Conservation (phyloP, 495 filamentous ascomycete species). For the Umbilicaria muhlenbergii region DNA sequence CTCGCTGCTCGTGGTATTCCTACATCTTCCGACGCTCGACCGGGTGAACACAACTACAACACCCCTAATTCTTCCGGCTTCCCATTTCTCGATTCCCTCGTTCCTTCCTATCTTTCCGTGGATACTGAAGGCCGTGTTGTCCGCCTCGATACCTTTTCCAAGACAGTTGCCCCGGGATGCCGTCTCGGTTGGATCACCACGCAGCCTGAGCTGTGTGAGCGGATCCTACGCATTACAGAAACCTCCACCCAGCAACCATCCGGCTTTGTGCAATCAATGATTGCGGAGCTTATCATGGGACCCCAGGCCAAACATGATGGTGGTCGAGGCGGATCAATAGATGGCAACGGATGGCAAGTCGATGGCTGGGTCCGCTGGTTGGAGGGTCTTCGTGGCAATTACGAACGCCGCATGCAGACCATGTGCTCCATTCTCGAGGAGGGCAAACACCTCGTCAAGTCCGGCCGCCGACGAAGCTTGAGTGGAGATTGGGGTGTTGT, state of each 20-base stretch:
- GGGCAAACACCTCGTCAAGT: slow-evolving; percentile 40
- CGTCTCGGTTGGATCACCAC: slow-evolving; percentile 69
- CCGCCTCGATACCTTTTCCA: slow-evolving; percentile 70
- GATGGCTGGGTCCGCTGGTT: slow-evolving; percentile 86
- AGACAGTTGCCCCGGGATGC: slow-evolving; percentile 64
- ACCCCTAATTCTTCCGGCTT: slow-evolving; percentile 48
- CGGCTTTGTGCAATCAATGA: slow-evolving; percentile 72
- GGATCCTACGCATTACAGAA: slow-evolving; percentile 56
- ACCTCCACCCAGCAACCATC: slow-evolving; percentile 66
- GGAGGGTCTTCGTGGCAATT: slow-evolving; percentile 59
- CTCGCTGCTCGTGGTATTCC: slow-evolving; percentile 19
- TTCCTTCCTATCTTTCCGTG: slow-evolving; percentile 57
- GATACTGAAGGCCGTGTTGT: slow-evolving; percentile 81
- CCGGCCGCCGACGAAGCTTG: slow-evolving; percentile 18
- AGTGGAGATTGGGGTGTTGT: slow-evolving; percentile 51
- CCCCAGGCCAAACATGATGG: slow-evolving; percentile 26
- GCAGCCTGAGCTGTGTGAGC: slow-evolving; percentile 61
- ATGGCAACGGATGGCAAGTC: slow-evolving; percentile 53
- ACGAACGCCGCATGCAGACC: slow-evolving; percentile 63
- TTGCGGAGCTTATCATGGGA: slow-evolving; percentile 64
- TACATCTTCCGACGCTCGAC: slow-evolving; percentile 5
- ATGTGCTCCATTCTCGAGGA: slow-evolving; percentile 61
- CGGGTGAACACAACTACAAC: slow-evolving; percentile 27
- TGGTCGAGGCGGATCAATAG: slow-evolving; percentile 23
- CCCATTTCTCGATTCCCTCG: slow-evolving; percentile 68